Base-by-base conservation (phyloP, 257 asterid species). In the Fraxinus excelsior region DNA sequence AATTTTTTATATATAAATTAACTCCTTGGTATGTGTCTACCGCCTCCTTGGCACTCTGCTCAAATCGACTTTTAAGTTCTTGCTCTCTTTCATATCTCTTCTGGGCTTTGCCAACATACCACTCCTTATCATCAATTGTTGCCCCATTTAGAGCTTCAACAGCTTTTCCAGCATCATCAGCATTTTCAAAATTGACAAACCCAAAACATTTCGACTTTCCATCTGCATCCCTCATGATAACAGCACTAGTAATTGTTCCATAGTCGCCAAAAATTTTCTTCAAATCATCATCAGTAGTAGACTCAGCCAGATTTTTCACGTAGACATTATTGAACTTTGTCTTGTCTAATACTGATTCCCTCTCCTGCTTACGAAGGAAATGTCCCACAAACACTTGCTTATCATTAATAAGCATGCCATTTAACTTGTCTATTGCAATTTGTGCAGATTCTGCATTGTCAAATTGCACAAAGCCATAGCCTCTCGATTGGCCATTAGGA, bases 181-280 rank as follows among this genome's bases (percentile, higher is more conserved):
- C 75, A 23, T 71, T 71, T 44, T 71, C 75, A 71, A 71, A 71
- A 44, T 71, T 71, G 38, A 71, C 75, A 71, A 71, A 71, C 21
- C 75, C 75, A 44, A 71, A 71, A 44, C 75, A 42, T 44, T 44
- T 71, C 0, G 75, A 71, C 21, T 44, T 71, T 26, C 75, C 75
- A 28, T 44, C 64, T 0, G 23, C 38, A 46, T 71, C 75, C 65
- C 65, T 71, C 75, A 71, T 71, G 64, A 71, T 62, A 9, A 44
- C 75, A 44, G 64, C 56, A 44, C 75, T 71, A 25, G 62, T 71
- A 23, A 71, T 44, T 5, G 64, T 9, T 21, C 75, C 75, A 42
- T 40, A 44, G 28, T 71, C 65, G 0, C 25, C 64, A 44, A 71
- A 71, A 23, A 16, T 2, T 5, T 25, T 44, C 23, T 44, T 71